These are phyloP conservation scores for Apiospora marii DNA, from an alignment of 2,329 filamentous ascomycete species.

Conservation along the genomic window DNA sequence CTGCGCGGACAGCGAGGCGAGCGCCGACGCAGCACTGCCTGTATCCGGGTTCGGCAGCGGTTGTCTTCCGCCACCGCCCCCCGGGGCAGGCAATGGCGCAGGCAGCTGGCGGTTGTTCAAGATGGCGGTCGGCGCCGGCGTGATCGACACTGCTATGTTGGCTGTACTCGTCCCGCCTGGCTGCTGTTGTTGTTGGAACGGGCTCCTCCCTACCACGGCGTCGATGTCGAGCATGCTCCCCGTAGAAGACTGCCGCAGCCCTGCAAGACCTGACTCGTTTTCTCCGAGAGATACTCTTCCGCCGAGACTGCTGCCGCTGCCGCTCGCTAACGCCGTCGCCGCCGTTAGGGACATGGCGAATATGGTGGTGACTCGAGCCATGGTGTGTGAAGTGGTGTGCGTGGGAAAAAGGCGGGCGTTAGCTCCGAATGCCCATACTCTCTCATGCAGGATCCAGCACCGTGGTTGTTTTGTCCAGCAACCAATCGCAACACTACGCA, in stretches of 20 bases:
- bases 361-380: constrained; percentile 2
- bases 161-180: not conserved
- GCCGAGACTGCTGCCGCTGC: not conserved
- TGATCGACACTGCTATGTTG: not conserved
- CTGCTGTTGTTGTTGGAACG: not conserved
- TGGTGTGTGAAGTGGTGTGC: not conserved
- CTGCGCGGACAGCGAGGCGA: constrained; percentile 18
- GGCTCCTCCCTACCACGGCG: not conserved
- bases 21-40: not conserved
- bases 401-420: not conserved
- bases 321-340: constrained; percentile 5
- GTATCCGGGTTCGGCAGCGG: not conserved
- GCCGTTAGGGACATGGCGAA: not conserved
- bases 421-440: not conserved
- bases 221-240: not conserved
- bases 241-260: not conserved
- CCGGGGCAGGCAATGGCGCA: not conserved
- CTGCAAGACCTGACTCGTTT: not conserved
- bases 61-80: not conserved
- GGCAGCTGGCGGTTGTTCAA: not conserved
- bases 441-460: not conserved
- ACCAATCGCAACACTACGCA: not conserved
- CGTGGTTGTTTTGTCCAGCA: constrained; percentile 1
- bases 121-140: not conserved
- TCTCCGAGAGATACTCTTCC: not conserved